A percentile compares a stretch with the other conserved stretches of the same genome.
These are phyloP conservation scores for Scheffersomyces segobiensis DNA, from an alignment of 1,139 yeast species.

Conservation along the genomic window DNA sequence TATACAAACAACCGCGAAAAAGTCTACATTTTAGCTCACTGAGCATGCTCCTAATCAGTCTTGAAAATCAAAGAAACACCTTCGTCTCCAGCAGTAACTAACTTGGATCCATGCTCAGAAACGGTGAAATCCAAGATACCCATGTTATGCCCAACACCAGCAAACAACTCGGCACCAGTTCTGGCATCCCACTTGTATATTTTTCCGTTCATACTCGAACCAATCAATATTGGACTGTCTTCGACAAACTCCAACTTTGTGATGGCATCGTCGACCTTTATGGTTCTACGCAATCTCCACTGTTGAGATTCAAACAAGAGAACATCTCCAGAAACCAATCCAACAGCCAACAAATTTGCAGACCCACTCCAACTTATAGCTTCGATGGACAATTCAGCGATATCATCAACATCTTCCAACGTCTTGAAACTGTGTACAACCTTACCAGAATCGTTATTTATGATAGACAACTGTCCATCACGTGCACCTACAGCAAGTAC, in stretches of 20 bases:
- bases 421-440: slow-evolving; percentile 67
- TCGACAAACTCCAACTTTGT: slow-evolving; percentile 74
- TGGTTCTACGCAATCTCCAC: slow-evolving; percentile 79
- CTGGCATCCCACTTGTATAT: slow-evolving; percentile 88
- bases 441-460: slow-evolving; percentile 73
- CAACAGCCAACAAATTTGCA: slow-evolving; percentile 68
- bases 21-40: not conserved
- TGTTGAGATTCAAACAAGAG: slow-evolving; percentile 78
- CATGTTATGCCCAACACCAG: slow-evolving; percentile 89
- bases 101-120: slow-evolving; percentile 58
- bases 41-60: not conserved
- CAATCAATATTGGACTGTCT: slow-evolving; percentile 59
- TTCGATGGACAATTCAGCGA: slow-evolving; percentile 80
- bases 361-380: slow-evolving; percentile 78
- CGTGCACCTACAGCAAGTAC: slow-evolving; percentile 76
- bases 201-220: slow-evolving; percentile 81
- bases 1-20: not conserved
- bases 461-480: slow-evolving; percentile 78
- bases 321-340: slow-evolving; percentile 86
- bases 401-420: slow-evolving; percentile 60
- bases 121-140: slow-evolving; percentile 84
- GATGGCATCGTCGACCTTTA: slow-evolving; percentile 75
- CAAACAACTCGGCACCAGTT: slow-evolving; percentile 73
- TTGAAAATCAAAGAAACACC: slow-evolving; percentile 82
- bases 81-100: slow-evolving; percentile 97